phyloP scores from a whole-genome alignment of 2,329 filamentous ascomycete species.

The Colletotrichum tamarilloi region DNA sequence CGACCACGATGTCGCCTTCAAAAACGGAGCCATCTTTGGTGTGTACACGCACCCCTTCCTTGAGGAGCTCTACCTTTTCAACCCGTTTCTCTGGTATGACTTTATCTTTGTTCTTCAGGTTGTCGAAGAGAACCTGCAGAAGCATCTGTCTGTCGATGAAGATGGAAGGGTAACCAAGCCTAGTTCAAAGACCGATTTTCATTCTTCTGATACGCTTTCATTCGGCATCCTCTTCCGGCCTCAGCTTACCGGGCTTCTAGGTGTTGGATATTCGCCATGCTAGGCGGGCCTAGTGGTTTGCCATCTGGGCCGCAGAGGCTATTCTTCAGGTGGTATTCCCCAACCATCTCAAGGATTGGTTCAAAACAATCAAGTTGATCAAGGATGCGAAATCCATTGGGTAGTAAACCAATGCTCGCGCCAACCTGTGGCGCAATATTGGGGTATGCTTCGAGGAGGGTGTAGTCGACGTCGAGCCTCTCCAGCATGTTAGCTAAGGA shows the following conservation, averaged over 20 bases:
- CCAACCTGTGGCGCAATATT: constrained; percentile 58
- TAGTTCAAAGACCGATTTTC: neutral
- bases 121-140: constrained; percentile 47
- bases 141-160: constrained; percentile 52
- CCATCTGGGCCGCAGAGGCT: constrained; percentile 16
- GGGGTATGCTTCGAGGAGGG: constrained; percentile 56
- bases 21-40: constrained; percentile 44
- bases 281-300: constrained; percentile 35
- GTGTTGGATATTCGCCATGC: neutral
- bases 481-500: constrained; percentile 52
- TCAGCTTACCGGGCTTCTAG: constrained; percentile 16
- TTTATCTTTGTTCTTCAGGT: constrained; percentile 43
- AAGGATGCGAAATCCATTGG: constrained; percentile 56
- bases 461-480: constrained; percentile 56
- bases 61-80: constrained; percentile 6
- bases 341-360: constrained; percentile 38
- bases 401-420: constrained; percentile 56
- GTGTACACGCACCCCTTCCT: constrained; percentile 41
- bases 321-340: constrained; percentile 22
- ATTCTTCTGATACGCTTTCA: neutral
- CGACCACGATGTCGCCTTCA: constrained; percentile 49
- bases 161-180: constrained; percentile 42
- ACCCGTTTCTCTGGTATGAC: constrained; percentile 37
- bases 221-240: rapidly evolving
- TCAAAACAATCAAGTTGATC: constrained; percentile 57